Conservation (phyloP, 306 rosid species). For the Acmispon strigosus region DNA sequence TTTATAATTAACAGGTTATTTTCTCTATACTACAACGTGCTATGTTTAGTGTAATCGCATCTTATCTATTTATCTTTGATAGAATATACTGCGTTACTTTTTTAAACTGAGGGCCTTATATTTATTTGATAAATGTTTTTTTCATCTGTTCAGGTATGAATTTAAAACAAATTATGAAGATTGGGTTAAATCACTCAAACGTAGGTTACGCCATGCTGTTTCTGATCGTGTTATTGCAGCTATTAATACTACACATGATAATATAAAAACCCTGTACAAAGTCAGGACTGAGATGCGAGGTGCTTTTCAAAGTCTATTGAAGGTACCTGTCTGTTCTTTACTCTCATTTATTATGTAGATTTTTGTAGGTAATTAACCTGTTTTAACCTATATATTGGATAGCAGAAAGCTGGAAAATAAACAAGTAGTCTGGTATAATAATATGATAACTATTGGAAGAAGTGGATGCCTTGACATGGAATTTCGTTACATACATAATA, state of each 20-base stretch:
- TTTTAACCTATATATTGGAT: neutral
- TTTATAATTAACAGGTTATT: neutral
- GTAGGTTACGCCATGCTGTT: slow-evolving; percentile 50
- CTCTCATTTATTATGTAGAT: neutral
- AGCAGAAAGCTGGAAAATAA: neutral
- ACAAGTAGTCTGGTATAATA: neutral
- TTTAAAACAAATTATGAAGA: slow-evolving; percentile 83
- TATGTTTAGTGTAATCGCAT: neutral
- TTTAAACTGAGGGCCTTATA: neutral
- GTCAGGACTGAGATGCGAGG: slow-evolving; percentile 78
- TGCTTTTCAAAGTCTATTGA: slow-evolving; percentile 65
- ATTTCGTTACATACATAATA: neutral
- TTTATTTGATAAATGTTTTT: slow-evolving; percentile 8
- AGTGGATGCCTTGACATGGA: neutral
- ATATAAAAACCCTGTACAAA: slow-evolving; percentile 60
- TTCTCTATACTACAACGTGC: neutral
- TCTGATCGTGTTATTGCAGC: slow-evolving; percentile 52
- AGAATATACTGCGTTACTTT: neutral
- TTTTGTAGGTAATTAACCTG: neutral
- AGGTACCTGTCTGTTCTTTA: slow-evolving; percentile 39
- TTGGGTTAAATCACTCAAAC: slow-evolving; percentile 70
- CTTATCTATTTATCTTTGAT: neutral
- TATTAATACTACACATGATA: slow-evolving; percentile 47
- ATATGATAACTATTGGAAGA: neutral
- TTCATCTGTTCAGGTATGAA: slow-evolving; percentile 61